Evolutionary conservation across 495 filamentous ascomycete genomes (phyloP), one percentile per base, ranked within the genome.

Genomic region (Mycothermus thermophilus): DNA sequence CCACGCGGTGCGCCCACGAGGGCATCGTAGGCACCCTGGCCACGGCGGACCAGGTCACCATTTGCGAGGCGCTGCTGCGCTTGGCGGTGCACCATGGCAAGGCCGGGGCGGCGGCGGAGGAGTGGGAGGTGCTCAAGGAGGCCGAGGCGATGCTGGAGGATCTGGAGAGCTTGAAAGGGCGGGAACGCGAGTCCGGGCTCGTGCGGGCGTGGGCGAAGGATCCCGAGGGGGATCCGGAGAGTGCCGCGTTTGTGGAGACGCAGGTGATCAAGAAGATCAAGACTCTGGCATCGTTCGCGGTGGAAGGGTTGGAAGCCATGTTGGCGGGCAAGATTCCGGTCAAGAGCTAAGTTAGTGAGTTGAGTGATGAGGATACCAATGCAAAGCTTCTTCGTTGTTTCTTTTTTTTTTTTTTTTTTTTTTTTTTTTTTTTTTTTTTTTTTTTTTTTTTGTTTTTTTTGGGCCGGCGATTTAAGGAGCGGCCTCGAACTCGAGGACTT

Each of bases 41-140:
- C 2, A 45, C 41, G 19, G 52, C 44, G 9, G 60, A 67, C 21
- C 60, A 60, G 20, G 47, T 52, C 8, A 59, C 53, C n/a, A 45
- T 68, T 27, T 60, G 58, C 42, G 57, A 67, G 31, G 41, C 40
- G 8, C 25, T 64, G 9, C 37, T 67, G 14, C 45, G 47, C 3
- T 41, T 64, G 8, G 43, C 55, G 8, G 19, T 60, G 4, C 43
- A 55, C 20, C 50, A 58, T 12, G 51, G 39, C 5, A 44, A 47
- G 1, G 33, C 47, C 6, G n/a, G n/a, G n/a, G 53, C 51, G 2
- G 50, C 54, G 23, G 51, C 50, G 1, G 43, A 44, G 14, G 47
- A 57, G 8, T 63, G 60, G 62, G 43, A 47, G 0, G 38, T 66
- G 1, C 32, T 50, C 4, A 34, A 26, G n/a, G 28, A 54, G 15